Evolutionary conservation across 2,329 filamentous ascomycete genomes (phyloP), one percentile per base, ranked within the genome.

Genomic region (Setomelanomma holmii): DNA sequence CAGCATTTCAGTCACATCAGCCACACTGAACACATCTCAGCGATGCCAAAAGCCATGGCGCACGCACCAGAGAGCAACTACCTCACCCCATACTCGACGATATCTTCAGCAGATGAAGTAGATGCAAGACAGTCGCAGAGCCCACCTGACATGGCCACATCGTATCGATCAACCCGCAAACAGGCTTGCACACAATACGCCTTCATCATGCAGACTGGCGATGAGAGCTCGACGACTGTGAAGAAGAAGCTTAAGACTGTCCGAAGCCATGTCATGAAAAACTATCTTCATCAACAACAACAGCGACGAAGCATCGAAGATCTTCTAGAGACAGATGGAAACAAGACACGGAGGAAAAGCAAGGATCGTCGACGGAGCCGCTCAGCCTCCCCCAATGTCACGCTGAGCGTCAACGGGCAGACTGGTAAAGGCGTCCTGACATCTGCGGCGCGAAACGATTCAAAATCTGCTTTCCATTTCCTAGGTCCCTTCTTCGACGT

Each of bases 221-320:
- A 58, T 10, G 58, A 60, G 24, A 60, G 40, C 23, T 47, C 51
- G 19, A 57, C 54, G 10, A 35, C 49, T 4, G 40, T 50, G 38
- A 61, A 59, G 38, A 51, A 54, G 30, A 64, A 63, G 34, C 51
- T 66, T 10, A 63, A 64, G 40, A 64, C 58, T 3, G 62, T 66
- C 14, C 54, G 62, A 34, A 66, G 62, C 45, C 62, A 66, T 52
- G 62, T 66, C 4, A 66, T 66, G 62, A 62, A 61, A 23, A 63
- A 64, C 23, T 64, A 60, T 35, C 40, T 66, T 14, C 60, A 61
- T 22, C 52, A 61, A 40, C 54, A 61, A 40, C 54, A 50, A 21
- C 49, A 47, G n/a, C 38, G 44, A 23, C 53, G 44, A 30, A 46
- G 16, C 24, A 20, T 21, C 7, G 19, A 16, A 14, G 34, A 51